These are phyloP conservation scores for Marasmius tenuissimus DNA, from an alignment of 1,284 basidiomycete genomes.

Conservation along the genomic window DNA sequence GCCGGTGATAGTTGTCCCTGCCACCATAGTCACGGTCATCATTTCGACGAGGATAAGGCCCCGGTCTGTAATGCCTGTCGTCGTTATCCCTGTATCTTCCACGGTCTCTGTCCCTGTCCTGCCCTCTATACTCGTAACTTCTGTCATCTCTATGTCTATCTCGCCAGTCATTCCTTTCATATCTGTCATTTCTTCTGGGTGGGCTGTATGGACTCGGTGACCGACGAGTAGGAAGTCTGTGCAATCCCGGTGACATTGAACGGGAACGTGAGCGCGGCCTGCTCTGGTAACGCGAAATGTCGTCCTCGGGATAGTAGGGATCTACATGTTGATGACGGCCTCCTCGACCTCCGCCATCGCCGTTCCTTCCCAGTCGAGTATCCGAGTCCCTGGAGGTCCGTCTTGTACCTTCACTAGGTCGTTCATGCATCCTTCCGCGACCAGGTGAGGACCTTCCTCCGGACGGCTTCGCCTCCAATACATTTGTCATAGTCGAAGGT, in stretches of 20 bases:
- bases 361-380: not conserved
- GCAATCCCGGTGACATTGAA: slow-evolving; percentile 40
- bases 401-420: not conserved
- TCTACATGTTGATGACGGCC: slow-evolving; percentile 15
- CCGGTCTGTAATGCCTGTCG: slow-evolving; percentile 23
- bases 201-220: slow-evolving; percentile 33
- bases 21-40: slow-evolving; percentile 16
- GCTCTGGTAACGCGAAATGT: slow-evolving; percentile 21
- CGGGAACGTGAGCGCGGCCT: slow-evolving; percentile 29
- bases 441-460: slow-evolving; percentile 22
- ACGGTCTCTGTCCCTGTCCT: slow-evolving; percentile 23
- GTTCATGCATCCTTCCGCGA: slow-evolving; percentile 22
- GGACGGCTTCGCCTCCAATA: not conserved
- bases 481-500: not conserved
- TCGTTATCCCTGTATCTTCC: slow-evolving; percentile 24
- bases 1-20: slow-evolving; percentile 17
- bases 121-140: slow-evolving; percentile 10
- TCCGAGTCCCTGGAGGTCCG: slow-evolving; percentile 13
- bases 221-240: slow-evolving; percentile 42
- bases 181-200: slow-evolving; percentile 9
- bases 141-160: slow-evolving; percentile 22
- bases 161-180: slow-evolving; percentile 17
- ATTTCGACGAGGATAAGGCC: slow-evolving; percentile 14
- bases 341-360: not conserved
- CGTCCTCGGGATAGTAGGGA: slow-evolving; percentile 31